These are phyloP conservation scores for Podaxis sp. DNA, from an alignment of 768 basidiomycete species.

Conservation along the genomic window DNA sequence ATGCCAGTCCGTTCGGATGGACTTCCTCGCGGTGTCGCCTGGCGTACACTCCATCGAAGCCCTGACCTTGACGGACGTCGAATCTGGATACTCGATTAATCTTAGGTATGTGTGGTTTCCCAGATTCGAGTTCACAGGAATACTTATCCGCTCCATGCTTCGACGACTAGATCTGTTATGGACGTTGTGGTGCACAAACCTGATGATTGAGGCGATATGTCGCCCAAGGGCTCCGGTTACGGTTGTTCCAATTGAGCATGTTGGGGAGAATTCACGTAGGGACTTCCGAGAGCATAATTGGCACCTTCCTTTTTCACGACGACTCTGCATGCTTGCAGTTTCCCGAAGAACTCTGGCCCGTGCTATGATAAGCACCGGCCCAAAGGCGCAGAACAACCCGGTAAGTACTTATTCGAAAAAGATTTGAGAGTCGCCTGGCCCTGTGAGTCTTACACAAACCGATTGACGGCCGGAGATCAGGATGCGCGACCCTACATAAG, in stretches of 20 bases:
- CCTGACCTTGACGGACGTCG: constrained; percentile 70
- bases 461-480: neutral
- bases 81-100: constrained; percentile 68
- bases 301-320: neutral
- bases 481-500: neutral
- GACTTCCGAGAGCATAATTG: neutral
- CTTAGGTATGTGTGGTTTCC: constrained; percentile 47
- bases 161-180: constrained; percentile 54
- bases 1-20: constrained; percentile 84
- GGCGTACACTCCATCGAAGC: constrained; percentile 76
- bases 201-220: constrained; percentile 17
- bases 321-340: neutral
- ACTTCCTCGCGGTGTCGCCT: constrained; percentile 74
- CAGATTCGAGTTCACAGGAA: constrained; percentile 1
- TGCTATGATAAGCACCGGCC: neutral
- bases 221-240: neutral
- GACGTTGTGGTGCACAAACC: constrained; percentile 71
- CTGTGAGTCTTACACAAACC: neutral
- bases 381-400: neutral
- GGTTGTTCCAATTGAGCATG: no score
- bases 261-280: no score
- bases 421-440: neutral
- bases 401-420: neutral
- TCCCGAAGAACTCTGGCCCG: neutral
- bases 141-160: neutral